Conservation (phyloP, 2,329 filamentous ascomycete species). For the Pseudogymnoascus sp. region DNA sequence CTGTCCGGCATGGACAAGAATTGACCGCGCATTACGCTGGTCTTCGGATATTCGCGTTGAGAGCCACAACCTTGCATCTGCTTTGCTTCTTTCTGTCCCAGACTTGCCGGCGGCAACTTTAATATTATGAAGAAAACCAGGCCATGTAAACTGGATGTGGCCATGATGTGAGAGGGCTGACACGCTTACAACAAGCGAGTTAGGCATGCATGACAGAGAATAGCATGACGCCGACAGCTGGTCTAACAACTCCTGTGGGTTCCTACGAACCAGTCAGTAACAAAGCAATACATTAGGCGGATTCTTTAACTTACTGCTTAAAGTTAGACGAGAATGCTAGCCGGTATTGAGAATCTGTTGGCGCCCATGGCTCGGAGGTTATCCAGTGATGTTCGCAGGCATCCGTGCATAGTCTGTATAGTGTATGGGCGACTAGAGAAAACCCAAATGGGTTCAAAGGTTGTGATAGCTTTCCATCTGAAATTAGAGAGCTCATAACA, state of each 20-base stretch:
- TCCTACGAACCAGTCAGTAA: conserved; percentile 10
- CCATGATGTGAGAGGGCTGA: conserved; percentile 16
- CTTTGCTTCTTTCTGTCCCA: conserved; percentile 15
- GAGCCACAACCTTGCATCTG: conserved; percentile 14
- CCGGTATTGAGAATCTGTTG: conserved; percentile 14
- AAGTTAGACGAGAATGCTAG: conserved; percentile 14
- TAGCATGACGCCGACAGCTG: conserved; percentile 15
- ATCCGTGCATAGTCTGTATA: conserved; percentile 16
- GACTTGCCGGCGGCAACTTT: conserved; percentile 16
- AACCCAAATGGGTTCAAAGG: conserved; percentile 15
- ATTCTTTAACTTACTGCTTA: conserved; percentile 12
- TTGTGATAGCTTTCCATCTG: conserved; percentile 13
- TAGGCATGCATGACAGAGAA: conserved; percentile 15
- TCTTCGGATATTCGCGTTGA: conserved; percentile 13
- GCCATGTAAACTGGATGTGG: conserved; percentile 17
- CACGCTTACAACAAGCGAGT: conserved; percentile 15
- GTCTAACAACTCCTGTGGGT: conserved; percentile 15
- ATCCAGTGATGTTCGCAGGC: conserved; percentile 14
- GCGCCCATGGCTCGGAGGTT: conserved; percentile 9
- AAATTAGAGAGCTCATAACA: conserved; percentile 14
- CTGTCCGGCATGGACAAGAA: conserved; percentile 16
- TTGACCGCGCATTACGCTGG: conserved; percentile 12
- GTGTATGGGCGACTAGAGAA: conserved; percentile 14
- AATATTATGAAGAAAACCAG: conserved; percentile 16
- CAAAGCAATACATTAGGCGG: neutral